phyloP scores from a whole-genome alignment of 179 eudicot species.

The Amaranthus tricolor region DNA sequence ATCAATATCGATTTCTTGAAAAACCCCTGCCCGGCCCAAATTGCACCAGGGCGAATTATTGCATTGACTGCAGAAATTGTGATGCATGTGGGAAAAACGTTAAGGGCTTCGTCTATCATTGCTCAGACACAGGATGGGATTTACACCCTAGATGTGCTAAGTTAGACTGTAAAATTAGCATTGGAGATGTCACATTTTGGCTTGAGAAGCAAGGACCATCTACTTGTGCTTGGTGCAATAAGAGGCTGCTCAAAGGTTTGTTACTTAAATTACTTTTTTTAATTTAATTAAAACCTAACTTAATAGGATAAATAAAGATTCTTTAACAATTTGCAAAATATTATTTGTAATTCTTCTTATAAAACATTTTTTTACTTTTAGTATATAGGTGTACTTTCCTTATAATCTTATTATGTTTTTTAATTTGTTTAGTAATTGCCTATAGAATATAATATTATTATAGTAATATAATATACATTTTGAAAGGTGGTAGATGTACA shows the following conservation, averaged over 20 bases:
- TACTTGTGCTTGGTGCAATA: slow-evolving; percentile 25
- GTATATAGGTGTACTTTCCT: too few species aligned
- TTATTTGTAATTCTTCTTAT: too few species aligned
- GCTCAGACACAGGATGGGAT: slow-evolving; percentile 1
- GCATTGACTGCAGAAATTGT: slow-evolving; percentile 15
- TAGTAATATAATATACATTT: too few species aligned
- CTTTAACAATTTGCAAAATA: too few species aligned
- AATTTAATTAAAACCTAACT: too few species aligned
- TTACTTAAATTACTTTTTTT: neutral
- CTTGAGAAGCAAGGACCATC: slow-evolving; percentile 15
- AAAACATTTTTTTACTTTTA: too few species aligned
- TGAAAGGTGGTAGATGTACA: too few species aligned
- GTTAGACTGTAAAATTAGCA: slow-evolving; percentile 1
- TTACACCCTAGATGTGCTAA: slow-evolving; percentile 26
- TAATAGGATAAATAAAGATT: too few species aligned
- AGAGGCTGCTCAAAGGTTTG: slow-evolving; percentile 11
- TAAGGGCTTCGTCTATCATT: slow-evolving; percentile 24
- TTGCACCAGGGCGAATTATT: neutral
- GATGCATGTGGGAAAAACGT: slow-evolving; percentile 30
- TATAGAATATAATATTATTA: too few species aligned
- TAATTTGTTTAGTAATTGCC: too few species aligned
- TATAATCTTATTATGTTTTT: too few species aligned
- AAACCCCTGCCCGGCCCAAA: neutral
- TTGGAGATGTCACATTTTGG: slow-evolving; percentile 15
- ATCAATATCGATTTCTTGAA: neutral